phyloP scores from a whole-genome alignment of 805 yeast species.

The Priceomyces melissophilus region DNA sequence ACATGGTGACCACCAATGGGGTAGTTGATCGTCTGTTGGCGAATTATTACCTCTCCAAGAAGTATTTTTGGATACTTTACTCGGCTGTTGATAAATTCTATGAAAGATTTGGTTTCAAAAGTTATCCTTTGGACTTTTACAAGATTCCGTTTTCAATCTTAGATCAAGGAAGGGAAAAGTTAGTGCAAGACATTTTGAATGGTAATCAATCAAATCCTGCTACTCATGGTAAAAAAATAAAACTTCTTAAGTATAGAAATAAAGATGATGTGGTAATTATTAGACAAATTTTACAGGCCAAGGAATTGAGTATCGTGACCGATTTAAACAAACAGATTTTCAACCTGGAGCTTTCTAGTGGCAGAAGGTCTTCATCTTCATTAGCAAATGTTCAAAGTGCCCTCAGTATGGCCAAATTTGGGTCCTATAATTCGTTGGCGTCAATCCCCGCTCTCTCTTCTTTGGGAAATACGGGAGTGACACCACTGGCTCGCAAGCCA shows the following conservation, averaged over 20 bases:
- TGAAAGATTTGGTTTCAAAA: constrained; percentile 54
- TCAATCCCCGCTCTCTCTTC: constrained; percentile 15
- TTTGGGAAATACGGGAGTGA: constrained; percentile 3
- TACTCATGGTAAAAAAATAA: constrained; percentile 26
- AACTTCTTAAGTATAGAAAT: constrained; percentile 20
- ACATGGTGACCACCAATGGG: constrained; percentile 29
- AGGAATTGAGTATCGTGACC: constrained; percentile 34
- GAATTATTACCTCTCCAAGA: constrained; percentile 29
- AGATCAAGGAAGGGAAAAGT: constrained; percentile 12
- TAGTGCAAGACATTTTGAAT: constrained; percentile 20
- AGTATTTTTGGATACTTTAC: constrained; percentile 50
- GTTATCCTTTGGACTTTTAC: constrained; percentile 33
- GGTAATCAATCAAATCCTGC: constrained; percentile 3
- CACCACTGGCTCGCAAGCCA: not conserved
- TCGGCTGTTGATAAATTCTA: constrained; percentile 74
- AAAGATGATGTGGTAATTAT: constrained; percentile 28
- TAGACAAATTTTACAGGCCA: constrained; percentile 26
- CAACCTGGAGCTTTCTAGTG: constrained; percentile 31
- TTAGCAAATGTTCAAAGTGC: constrained; percentile 26
- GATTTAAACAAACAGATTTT: constrained; percentile 32
- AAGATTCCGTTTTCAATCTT: constrained; percentile 22
- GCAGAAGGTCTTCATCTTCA: constrained; percentile 30
- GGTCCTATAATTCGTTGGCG: constrained; percentile 19
- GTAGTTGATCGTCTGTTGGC: constrained; percentile 27
- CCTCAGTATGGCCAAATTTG: constrained; percentile 17